Conservation (phyloP, 495 filamentous ascomycete genomes). For the Hypoxylon crocopeplum region DNA sequence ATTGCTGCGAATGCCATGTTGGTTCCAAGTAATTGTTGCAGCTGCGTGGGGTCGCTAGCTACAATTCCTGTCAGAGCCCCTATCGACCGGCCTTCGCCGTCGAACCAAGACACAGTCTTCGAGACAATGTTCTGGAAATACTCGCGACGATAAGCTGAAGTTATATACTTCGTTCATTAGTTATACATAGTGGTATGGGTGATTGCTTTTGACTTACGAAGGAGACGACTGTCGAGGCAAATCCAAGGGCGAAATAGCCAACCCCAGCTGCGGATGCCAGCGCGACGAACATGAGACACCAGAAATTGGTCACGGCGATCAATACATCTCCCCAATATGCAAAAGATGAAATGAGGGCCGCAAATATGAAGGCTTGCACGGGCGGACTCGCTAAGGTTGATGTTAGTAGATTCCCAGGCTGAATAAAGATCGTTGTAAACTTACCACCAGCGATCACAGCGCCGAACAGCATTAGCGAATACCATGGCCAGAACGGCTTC, state of each 20-base stretch:
- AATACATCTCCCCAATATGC: slow-evolving; percentile 51
- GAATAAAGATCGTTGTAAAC: slow-evolving; percentile 1
- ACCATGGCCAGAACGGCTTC: slow-evolving; percentile 54
- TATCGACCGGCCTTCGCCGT: slow-evolving; percentile 55
- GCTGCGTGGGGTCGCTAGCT: slow-evolving; percentile 63
- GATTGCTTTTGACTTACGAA: slow-evolving; percentile 45
- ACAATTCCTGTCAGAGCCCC: slow-evolving; percentile 60
- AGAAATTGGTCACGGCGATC: slow-evolving; percentile 57
- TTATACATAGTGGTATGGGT: background rate
- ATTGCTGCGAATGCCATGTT: slow-evolving; percentile 60
- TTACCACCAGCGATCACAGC: slow-evolving; percentile 60
- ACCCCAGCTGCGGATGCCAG: slow-evolving; percentile 58
- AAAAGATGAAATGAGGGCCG: slow-evolving; percentile 56
- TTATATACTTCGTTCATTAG: slow-evolving; percentile 49
- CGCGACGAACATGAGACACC: slow-evolving; percentile 70
- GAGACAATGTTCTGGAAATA: slow-evolving; percentile 65
- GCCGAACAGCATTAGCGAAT: slow-evolving; percentile 51
- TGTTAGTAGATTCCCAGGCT: slow-evolving; percentile 14
- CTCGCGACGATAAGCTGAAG: slow-evolving; percentile 60
- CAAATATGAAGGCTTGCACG: slow-evolving; percentile 59
- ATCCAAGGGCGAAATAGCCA: slow-evolving; percentile 62
- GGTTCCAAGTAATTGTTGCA: slow-evolving; percentile 68
- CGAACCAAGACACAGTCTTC: slow-evolving; percentile 65
- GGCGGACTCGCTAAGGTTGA: slow-evolving; percentile 48
- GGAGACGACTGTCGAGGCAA: slow-evolving; percentile 57